A percentile compares a stretch with the other conserved stretches of the same genome.
phyloP scores from a whole-genome alignment of 768 basidiomycete species.

The Russula sp. region DNA sequence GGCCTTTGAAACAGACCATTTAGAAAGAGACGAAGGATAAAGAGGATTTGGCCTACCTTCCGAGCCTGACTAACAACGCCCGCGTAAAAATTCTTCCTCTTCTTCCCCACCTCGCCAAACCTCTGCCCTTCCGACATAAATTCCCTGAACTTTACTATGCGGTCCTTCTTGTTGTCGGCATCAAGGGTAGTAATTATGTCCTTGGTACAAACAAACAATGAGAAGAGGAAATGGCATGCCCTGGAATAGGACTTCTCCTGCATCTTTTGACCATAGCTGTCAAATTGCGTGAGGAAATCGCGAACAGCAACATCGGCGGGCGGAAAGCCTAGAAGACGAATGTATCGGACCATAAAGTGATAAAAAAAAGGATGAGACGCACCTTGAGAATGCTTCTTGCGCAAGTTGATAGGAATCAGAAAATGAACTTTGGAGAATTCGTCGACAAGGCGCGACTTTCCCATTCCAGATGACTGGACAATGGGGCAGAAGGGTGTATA shows the following conservation, averaged over 20 bases:
- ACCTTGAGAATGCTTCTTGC: background rate
- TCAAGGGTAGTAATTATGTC: too few species aligned
- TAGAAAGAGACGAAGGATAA: background rate
- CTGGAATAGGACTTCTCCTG: background rate
- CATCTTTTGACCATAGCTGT: background rate
- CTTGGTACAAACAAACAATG: too few species aligned
- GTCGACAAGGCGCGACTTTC: background rate
- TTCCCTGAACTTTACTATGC: too few species aligned
- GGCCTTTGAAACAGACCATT: background rate
- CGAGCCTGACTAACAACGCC: background rate
- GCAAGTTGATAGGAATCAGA: background rate
- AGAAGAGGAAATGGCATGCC: too few species aligned
- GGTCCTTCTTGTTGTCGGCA: too few species aligned
- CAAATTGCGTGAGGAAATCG: too few species aligned
- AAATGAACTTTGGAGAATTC: background rate
- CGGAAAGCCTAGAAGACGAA: background rate
- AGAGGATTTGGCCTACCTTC: background rate
- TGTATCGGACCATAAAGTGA: background rate
- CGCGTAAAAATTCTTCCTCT: background rate
- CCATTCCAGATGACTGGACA: background rate
- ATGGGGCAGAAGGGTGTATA: background rate
- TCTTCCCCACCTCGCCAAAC: background rate
- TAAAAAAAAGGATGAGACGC: background rate
- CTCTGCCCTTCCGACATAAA: background rate
- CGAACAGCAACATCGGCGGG: too few species aligned